Conservation (phyloP, 768 basidiomycete species). For the Exsudoporus frostii region DNA sequence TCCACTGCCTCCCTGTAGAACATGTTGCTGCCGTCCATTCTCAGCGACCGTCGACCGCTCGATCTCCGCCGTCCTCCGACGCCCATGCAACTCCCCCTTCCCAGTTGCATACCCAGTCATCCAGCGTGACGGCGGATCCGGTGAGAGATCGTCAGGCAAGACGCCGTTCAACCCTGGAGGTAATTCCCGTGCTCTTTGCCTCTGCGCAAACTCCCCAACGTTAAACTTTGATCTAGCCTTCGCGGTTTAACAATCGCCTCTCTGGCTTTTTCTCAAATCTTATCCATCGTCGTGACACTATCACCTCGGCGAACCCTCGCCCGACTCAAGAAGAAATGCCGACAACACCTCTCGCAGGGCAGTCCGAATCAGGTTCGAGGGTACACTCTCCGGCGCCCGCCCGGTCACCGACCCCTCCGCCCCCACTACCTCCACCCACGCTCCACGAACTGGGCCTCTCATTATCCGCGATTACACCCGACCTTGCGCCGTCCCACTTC, state of each 20-base stretch:
- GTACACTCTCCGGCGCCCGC: conserved; percentile 51
- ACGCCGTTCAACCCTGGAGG: conserved; percentile 58
- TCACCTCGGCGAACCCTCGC: conserved; percentile 26
- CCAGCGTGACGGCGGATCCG: conserved; percentile 17
- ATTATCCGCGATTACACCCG: conserved; percentile 61
- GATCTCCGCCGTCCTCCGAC: conserved; percentile 19
- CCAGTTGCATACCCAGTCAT: conserved; percentile 8
- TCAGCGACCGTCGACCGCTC: conserved; percentile 34
- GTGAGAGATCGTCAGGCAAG: conserved; percentile 40
- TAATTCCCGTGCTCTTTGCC: conserved; percentile 26
- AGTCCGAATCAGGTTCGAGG: conserved; percentile 43
- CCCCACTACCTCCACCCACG: conserved; percentile 64
- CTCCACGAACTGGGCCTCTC: conserved; percentile 74
- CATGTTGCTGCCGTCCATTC: conserved; percentile 45
- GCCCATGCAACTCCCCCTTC: neutral
- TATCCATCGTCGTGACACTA: conserved; percentile 66
- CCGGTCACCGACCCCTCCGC: conserved; percentile 69
- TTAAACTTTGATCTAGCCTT: conserved; percentile 32
- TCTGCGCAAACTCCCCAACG: conserved; percentile 2
- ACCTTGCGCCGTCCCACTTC: conserved; percentile 74
- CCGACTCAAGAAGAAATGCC: conserved; percentile 35
- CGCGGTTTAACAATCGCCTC: conserved; percentile 66
- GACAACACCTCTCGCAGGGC: conserved; percentile 25
- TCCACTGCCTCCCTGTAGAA: conserved; percentile 57
- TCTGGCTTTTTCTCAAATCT: conserved; percentile 84